Evolutionary conservation across 805 yeast genomes (phyloP).

Genomic region (Komagataella ulmi): DNA sequence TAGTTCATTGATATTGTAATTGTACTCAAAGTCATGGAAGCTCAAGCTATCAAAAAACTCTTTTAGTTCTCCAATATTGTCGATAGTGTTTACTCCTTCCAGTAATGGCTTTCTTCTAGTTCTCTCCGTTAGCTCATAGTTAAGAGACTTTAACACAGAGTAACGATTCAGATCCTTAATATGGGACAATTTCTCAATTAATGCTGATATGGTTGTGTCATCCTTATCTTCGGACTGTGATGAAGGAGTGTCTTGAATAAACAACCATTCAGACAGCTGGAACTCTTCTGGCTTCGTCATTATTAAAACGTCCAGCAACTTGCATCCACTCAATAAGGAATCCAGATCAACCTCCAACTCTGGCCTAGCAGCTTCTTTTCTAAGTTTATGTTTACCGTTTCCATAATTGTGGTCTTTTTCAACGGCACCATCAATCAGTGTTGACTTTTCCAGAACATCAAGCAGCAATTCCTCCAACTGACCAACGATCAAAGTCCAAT

Average conservation of each 20-base stretch:
- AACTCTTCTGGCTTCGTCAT: constrained; percentile 65
- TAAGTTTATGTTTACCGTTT: not conserved
- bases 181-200: constrained; percentile 19
- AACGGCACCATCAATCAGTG: not conserved
- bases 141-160: not conserved
- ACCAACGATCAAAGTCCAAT: constrained; percentile 59
- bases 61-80: constrained; percentile 32
- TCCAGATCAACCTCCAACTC: constrained; percentile 23
- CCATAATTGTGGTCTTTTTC: not conserved
- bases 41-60: constrained; percentile 57
- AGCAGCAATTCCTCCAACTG: constrained; percentile 42
- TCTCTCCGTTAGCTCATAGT: not conserved
- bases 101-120: constrained; percentile 30
- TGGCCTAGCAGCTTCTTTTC: not conserved
- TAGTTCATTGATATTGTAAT: constrained; percentile 33
- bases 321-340: constrained; percentile 48
- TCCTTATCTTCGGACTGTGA: constrained; percentile 8
- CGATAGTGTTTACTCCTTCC: constrained; percentile 24
- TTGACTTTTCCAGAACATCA: constrained; percentile 13
- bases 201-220: constrained; percentile 18
- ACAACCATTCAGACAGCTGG: constrained; percentile 74
- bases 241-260: constrained; percentile 44
- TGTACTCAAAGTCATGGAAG: constrained; percentile 50
- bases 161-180: constrained; percentile 11
- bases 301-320: constrained; percentile 64